Conservation (phyloP, 345 rosid species). For the Pelargonium nanum region DNA sequence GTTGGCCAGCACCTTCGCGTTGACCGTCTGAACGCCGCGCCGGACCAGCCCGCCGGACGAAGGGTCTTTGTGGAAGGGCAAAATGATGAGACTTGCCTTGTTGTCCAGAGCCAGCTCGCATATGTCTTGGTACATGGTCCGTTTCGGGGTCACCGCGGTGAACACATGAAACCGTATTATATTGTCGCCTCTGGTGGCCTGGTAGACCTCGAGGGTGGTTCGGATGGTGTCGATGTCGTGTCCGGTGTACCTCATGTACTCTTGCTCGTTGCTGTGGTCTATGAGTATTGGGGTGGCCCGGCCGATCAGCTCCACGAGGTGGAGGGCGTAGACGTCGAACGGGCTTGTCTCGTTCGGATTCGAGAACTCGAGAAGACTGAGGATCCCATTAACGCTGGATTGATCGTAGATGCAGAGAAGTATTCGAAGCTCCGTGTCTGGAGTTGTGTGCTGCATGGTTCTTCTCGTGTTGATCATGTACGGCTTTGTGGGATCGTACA, state of each 20-base stretch:
- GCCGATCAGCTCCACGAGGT: slow-evolving; percentile 44
- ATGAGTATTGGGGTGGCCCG: slow-evolving; percentile 42
- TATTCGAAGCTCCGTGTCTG: slow-evolving; percentile 24
- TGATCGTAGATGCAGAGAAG: slow-evolving; percentile 41
- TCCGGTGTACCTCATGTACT: slow-evolving; percentile 3
- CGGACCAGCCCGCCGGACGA: slow-evolving; percentile 14
- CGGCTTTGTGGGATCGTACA: slow-evolving; percentile 66
- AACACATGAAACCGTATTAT: slow-evolving; percentile 27
- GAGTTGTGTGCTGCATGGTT: slow-evolving; percentile 65
- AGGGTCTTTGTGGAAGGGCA: slow-evolving; percentile 40
- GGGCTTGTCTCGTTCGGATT: slow-evolving; percentile 37
- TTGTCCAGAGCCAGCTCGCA: slow-evolving; percentile 51
- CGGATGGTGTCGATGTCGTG: slow-evolving; percentile 25
- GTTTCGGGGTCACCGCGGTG: slow-evolving; percentile 38
- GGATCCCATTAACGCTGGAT: slow-evolving; percentile 29
- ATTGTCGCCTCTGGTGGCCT: slow-evolving; percentile 21
- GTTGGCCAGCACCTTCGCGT: slow-evolving; percentile 32
- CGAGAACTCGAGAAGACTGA: slow-evolving; percentile 46
- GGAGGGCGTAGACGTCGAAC: slow-evolving; percentile 38
- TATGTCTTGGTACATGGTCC: slow-evolving; percentile 62
- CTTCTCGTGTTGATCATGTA: slow-evolving; percentile 56
- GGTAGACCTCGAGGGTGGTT: slow-evolving; percentile 31
- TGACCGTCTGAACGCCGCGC: slow-evolving; percentile 19
- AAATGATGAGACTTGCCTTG: slow-evolving; percentile 41
- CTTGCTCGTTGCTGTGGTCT: slow-evolving; percentile 26